These are phyloP conservation scores for Geotrichum citri-aurantii DNA, from an alignment of 1,139 yeast species.

Conservation along the genomic window DNA sequence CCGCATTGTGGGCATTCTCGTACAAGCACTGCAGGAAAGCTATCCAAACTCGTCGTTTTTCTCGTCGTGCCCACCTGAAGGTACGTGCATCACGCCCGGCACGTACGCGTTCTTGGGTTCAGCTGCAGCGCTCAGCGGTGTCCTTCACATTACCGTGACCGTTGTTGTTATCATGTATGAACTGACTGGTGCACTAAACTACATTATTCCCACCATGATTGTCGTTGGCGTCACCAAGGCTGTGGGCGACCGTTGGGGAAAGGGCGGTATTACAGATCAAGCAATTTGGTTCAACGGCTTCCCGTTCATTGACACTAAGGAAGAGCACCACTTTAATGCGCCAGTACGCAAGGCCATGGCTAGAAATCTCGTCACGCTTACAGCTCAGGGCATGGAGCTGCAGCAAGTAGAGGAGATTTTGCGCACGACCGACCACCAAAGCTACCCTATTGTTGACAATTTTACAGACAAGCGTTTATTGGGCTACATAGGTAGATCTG, in stretches of 20 bases:
- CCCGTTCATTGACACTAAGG: conserved; percentile 76
- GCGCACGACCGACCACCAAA: conserved; percentile 45
- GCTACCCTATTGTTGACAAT: conserved; percentile 30
- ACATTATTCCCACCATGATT: conserved; percentile 92
- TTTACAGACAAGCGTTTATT: conserved; percentile 23
- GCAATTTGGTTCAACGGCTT: conserved; percentile 86
- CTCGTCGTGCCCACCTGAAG: conserved; percentile 40
- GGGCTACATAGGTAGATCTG: conserved; percentile 37
- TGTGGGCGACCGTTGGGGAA: conserved; percentile 69
- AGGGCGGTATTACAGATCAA: conserved; percentile 90
- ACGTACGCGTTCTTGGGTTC: conserved; percentile 96
- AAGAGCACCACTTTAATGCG: conserved; percentile 52
- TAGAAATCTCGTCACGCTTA: conserved; percentile 45
- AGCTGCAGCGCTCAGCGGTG: conserved; percentile 92
- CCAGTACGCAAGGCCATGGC: conserved; percentile 67
- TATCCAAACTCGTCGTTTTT: conserved; percentile 44
- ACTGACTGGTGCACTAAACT: conserved; percentile 88
- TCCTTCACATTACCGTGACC: conserved; percentile 85
- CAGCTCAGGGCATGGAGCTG: conserved; percentile 40
- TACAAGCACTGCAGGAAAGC: conserved; percentile 50
- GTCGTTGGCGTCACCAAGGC: conserved; percentile 87
- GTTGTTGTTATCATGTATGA: conserved; percentile 98
- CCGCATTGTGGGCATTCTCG: conserved; percentile 67
- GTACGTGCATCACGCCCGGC: conserved; percentile 78
- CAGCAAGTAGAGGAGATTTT: conserved; percentile 35